Base-by-base conservation (phyloP, 306 rosid genomes). In the Coriaria nepalensis region DNA sequence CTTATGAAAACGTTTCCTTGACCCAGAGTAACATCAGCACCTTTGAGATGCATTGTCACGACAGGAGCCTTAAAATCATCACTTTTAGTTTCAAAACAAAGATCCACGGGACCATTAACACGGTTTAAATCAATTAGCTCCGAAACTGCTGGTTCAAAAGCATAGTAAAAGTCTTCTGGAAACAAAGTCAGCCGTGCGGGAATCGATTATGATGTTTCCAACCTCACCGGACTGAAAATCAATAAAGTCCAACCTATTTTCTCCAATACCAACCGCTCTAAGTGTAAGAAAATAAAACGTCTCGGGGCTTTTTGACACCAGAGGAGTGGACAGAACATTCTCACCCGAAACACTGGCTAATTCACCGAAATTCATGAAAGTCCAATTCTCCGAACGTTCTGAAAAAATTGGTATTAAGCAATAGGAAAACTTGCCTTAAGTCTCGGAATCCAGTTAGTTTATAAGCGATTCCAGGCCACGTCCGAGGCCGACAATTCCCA, bases 401-500 rank as follows among this genome's bases (percentile, higher is more conserved):
- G 49, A 13, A 0, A 6, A 5, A 0, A 45, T 0, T 1, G 86
- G 67, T 4, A 61, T 14, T 44, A 84, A 73, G 49, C 94, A 84
- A 37, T 84, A 66, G 0, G 86, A 73, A 47, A 80, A 84, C 35
- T 70, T 84, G 0, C 67, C 72, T 0, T 0, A 54, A 0, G 61
- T 59, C 0, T 76, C 53, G 4, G 75, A 0, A 6, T 32, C 50
- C 46, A 84, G 2, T 8, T 69, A 87, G 3, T 64, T 6, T 6
- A 62, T 12, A 5, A 84, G 68, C 0, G 87, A 84, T 5, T 39
- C 33, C 0, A 33, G 6, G 2, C 87, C 79, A 0, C 53, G 39
- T 4, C 84, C 87, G 0, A 84, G 76, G 0, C 87, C 92, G 2
- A 84, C 74, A 9, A 84, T 50, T 2, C 95, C 95, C n/a, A n/a